A percentile compares a stretch with the other conserved stretches of the same genome.
phyloP scores from a whole-genome alignment of 352 stramenopile species.

The Nothophytophthora sp. region DNA sequence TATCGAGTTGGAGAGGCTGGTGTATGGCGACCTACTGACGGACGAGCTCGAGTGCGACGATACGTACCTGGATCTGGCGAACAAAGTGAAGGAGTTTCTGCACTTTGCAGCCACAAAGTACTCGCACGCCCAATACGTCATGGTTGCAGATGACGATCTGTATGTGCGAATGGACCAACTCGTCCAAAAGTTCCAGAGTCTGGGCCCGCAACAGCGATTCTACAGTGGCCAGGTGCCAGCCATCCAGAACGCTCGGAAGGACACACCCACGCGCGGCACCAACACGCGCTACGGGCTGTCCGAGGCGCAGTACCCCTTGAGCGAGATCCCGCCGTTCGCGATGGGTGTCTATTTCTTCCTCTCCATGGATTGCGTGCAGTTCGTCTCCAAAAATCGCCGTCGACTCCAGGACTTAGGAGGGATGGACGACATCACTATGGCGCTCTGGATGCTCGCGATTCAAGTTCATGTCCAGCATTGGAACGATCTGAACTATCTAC shows the following conservation, averaged over 20 bases:
- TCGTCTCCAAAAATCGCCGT: slow-evolving; percentile 33
- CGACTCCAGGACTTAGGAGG: slow-evolving; percentile 25
- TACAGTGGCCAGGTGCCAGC: slow-evolving; percentile 5
- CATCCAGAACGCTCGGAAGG: slow-evolving; percentile 1
- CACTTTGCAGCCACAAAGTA: slow-evolving; percentile 20
- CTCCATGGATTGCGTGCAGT: slow-evolving; percentile 38
- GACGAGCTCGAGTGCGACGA: slow-evolving; percentile 45
- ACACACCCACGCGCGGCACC: slow-evolving; percentile 18
- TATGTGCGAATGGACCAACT: slow-evolving; percentile 32
- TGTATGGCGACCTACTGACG: slow-evolving; percentile 40
- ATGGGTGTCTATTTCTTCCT: slow-evolving; percentile 41
- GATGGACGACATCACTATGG: slow-evolving; percentile 57
- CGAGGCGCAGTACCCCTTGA: slow-evolving; percentile 21
- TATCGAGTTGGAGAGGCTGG: slow-evolving; percentile 29
- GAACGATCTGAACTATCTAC: slow-evolving; percentile 27
- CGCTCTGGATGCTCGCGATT: slow-evolving; percentile 47
- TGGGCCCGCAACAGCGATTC: slow-evolving; percentile 6
- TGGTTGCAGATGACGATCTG: slow-evolving; percentile 52
- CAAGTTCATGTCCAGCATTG: slow-evolving; percentile 40
- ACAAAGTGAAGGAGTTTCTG: slow-evolving; percentile 59
- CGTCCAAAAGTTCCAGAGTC: not conserved
- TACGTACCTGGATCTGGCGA: slow-evolving; percentile 37
- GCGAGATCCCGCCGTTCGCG: slow-evolving; percentile 34
- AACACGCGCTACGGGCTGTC: slow-evolving; percentile 24
- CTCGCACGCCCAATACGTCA: slow-evolving; percentile 25